A percentile compares a stretch with the other conserved stretches of the same genome.
These are phyloP conservation scores for Trypanosoma mega DNA, from an alignment of 208 protist genomes.

Conservation along the genomic window DNA sequence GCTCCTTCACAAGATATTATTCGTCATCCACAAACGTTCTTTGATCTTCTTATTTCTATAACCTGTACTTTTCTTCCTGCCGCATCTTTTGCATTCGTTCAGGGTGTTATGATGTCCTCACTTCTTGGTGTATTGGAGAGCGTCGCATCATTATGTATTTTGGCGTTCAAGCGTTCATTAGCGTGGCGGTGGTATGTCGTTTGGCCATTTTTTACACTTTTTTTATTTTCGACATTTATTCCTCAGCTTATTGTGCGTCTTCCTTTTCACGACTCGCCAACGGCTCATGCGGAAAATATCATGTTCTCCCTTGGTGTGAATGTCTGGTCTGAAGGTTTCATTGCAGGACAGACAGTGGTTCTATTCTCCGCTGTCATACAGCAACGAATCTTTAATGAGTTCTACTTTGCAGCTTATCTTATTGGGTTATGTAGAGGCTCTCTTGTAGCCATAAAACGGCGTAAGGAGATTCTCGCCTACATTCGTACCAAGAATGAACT, in stretches of 20 bases:
- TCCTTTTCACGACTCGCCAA: not conserved
- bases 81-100: slow-evolving; percentile 24
- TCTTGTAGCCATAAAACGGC: slow-evolving; percentile 1
- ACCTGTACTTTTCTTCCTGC: slow-evolving; percentile 19
- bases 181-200: slow-evolving; percentile 24
- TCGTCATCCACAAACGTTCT: slow-evolving; percentile 15
- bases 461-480: slow-evolving; percentile 16
- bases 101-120: slow-evolving; percentile 27
- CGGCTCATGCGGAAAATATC: not conserved
- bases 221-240: slow-evolving; percentile 17
- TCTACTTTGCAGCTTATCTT: slow-evolving; percentile 28
- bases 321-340: slow-evolving; percentile 14
- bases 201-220: slow-evolving; percentile 20
- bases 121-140: slow-evolving; percentile 23
- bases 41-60: slow-evolving; percentile 19
- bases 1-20: slow-evolving; percentile 12
- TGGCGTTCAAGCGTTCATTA: slow-evolving; percentile 15
- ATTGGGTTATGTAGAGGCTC: slow-evolving; percentile 18
- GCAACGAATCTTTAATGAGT: slow-evolving; percentile 31
- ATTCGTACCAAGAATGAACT: slow-evolving; percentile 4
- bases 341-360: slow-evolving; percentile 10
- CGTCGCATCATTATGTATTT: slow-evolving; percentile 15
- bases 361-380: slow-evolving; percentile 25
- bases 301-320: slow-evolving; percentile 14
- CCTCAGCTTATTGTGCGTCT: slow-evolving; percentile 19